Evolutionary conservation across 1,139 yeast genomes (phyloP).

Genomic region (Geotrichum histeridarum): DNA sequence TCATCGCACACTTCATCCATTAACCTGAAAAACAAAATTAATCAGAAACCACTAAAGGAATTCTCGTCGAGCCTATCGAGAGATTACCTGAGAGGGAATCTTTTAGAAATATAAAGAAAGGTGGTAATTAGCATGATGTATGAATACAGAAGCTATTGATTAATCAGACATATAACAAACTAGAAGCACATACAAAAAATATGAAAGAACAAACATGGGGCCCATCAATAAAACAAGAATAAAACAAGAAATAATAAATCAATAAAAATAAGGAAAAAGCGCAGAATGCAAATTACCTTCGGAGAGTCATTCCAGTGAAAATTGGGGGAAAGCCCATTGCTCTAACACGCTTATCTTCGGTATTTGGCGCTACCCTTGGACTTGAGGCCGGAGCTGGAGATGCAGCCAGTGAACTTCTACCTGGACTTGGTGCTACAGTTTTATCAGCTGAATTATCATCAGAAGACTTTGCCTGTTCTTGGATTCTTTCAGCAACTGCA

Average conservation of each 20-base stretch:
- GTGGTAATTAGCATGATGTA: too few species aligned
- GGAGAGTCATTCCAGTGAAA: constrained; percentile 24
- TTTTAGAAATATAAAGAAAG: too few species aligned
- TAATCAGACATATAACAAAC: background rate
- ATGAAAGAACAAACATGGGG: background rate
- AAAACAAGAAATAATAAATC: constrained; percentile 14
- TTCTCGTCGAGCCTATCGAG: too few species aligned
- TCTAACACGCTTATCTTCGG: constrained; percentile 25
- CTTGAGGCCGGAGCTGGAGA: constrained; percentile 24
- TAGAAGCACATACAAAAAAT: background rate
- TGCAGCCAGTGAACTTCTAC: constrained; percentile 8
- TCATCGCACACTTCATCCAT: too few species aligned
- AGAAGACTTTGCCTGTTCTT: background rate
- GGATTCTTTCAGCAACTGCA: background rate
- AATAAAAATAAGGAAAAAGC: constrained; percentile 3
- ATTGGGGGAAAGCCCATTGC: constrained; percentile 35
- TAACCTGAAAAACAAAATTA: too few species aligned
- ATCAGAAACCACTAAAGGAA: too few species aligned
- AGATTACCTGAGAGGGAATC: too few species aligned
- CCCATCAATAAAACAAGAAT: constrained; percentile 1
- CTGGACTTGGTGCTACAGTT: constrained; percentile 3
- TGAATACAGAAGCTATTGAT: constrained; percentile 5
- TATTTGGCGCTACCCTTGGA: constrained; percentile 13
- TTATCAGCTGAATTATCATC: constrained; percentile 22
- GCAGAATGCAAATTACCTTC: constrained; percentile 14